Conservation (phyloP, 2,329 filamentous ascomycete genomes). For the Corniculantispora saksenae region DNA sequence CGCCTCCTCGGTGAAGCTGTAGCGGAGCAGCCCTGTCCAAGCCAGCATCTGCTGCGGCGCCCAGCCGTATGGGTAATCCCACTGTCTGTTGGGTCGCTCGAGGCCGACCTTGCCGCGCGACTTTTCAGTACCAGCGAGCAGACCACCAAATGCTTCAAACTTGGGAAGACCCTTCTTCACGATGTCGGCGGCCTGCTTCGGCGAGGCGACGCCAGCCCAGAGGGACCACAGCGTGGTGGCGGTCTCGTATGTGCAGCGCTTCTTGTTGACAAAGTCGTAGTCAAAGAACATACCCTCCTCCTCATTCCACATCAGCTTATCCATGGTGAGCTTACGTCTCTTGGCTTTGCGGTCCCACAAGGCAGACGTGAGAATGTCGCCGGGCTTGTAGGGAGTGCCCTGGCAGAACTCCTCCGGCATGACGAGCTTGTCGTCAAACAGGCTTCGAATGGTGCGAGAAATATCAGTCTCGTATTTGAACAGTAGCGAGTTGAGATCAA, state of each 20-base stretch:
- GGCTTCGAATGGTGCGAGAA: slow-evolving; percentile 76
- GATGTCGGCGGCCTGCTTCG: slow-evolving; percentile 81
- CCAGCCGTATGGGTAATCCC: slow-evolving; percentile 99
- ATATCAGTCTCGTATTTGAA: slow-evolving; percentile 99
- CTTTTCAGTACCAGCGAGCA: slow-evolving; percentile 86
- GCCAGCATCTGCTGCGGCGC: slow-evolving; percentile 98
- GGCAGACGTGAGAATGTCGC: slow-evolving; percentile 77
- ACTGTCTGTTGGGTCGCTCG: slow-evolving; percentile 89
- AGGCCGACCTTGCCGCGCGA: slow-evolving; percentile 80
- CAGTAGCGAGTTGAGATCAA: slow-evolving; percentile 90
- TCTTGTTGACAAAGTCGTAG: slow-evolving; percentile 82
- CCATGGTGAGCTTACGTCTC: slow-evolving; percentile 79
- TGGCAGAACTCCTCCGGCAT: slow-evolving; percentile 82
- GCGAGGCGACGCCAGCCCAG: slow-evolving; percentile 88
- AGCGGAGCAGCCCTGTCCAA: slow-evolving; percentile 89
- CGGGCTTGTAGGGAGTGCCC: slow-evolving; percentile 60
- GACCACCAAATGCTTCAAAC: slow-evolving; percentile 84
- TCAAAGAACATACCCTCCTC: slow-evolving; percentile 96
- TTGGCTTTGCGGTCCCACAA: slow-evolving; percentile 88
- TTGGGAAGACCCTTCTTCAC: slow-evolving; percentile 79
- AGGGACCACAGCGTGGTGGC: slow-evolving; percentile 97
- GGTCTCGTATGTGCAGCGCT: slow-evolving; percentile 82
- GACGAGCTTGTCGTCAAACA: slow-evolving; percentile 80
- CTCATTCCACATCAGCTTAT: slow-evolving; percentile 93
- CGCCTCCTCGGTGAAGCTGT: slow-evolving; percentile 88